A percentile compares a stretch with the other conserved stretches of the same genome.
Conservation (phyloP, 129 eudicot species). For the Escallonia rubra region DNA sequence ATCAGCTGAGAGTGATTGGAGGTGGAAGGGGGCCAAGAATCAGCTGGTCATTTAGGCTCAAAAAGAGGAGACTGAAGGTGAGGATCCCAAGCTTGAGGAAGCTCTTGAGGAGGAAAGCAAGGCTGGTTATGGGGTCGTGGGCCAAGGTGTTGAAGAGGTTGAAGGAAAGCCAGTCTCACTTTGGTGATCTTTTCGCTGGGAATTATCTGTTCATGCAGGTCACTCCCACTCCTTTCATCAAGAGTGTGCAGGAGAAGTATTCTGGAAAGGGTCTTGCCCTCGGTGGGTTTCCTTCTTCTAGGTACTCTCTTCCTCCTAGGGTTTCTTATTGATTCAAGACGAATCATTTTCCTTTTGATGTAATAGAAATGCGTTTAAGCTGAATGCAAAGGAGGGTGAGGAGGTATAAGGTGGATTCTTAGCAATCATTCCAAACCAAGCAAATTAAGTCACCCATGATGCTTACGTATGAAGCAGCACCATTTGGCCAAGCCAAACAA, state of each 20-base stretch:
- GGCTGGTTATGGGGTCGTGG: conserved; percentile 30
- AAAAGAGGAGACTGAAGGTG: conserved; percentile 48
- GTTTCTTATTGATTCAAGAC: background rate
- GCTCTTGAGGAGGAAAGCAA: conserved; percentile 48
- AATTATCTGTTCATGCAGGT: conserved; percentile 86
- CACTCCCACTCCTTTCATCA: conserved; percentile 52
- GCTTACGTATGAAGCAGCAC: too few relatives aligned
- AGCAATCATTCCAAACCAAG: too few relatives aligned
- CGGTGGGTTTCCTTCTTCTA: background rate
- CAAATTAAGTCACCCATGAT: too few relatives aligned
- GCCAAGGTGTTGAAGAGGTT: conserved; percentile 52
- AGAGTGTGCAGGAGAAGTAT: too few relatives aligned
- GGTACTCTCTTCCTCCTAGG: conserved; percentile 3
- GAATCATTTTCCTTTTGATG: too few relatives aligned
- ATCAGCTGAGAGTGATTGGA: background rate
- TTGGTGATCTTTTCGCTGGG: conserved; percentile 88
- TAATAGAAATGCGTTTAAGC: too few relatives aligned
- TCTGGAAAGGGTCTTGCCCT: conserved; percentile 7
- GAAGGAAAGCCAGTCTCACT: conserved; percentile 69
- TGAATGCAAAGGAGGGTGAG: too few relatives aligned
- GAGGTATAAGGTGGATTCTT: too few relatives aligned
- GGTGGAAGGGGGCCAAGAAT: conserved; percentile 23
- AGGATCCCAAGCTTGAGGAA: conserved; percentile 38
- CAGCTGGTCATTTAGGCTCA: conserved; percentile 24
- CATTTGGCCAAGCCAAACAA: too few relatives aligned